Evolutionary conservation across 2,329 filamentous ascomycete species (phyloP).

Genomic region (Plenodomus biglobosus): DNA sequence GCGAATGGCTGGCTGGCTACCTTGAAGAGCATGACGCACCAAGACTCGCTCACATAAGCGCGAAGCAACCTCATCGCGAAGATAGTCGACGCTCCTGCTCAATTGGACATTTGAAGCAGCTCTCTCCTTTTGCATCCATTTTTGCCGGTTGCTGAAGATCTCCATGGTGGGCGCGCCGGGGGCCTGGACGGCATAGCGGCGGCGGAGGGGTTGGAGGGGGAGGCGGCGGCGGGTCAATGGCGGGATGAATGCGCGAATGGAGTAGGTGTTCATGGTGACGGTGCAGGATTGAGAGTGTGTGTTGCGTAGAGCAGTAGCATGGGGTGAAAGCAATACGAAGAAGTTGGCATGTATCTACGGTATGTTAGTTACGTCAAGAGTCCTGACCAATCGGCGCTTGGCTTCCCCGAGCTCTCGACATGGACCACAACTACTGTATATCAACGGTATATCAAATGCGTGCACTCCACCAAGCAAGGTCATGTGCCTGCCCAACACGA

Average conservation of each 20-base stretch:
- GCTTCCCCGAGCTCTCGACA: constrained; percentile 3
- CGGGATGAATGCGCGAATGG: constrained; percentile 41
- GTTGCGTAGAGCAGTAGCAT: too few relatives aligned
- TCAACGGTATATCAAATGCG: too few relatives aligned
- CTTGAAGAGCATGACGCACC: constrained; percentile 53
- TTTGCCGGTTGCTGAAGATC: constrained; percentile 85
- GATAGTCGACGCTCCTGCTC: constrained; percentile 83
- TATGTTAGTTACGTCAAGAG: neutral
- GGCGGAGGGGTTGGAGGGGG: constrained; percentile 26
- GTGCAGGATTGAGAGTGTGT: too few relatives aligned
- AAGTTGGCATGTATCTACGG: neutral
- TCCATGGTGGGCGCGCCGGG: constrained; percentile 77
- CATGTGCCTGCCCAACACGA: too few relatives aligned
- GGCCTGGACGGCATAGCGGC: constrained; percentile 75
- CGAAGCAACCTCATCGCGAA: constrained; percentile 87
- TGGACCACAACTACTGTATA: too few relatives aligned
- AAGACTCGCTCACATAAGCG: constrained; percentile 83
- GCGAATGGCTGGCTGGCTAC: too few relatives aligned
- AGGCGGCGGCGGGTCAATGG: constrained; percentile 23
- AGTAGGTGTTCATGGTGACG: constrained; percentile 32
- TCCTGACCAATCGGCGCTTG: constrained; percentile 2
- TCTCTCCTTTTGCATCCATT: constrained; percentile 90
- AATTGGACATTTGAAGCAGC: constrained; percentile 69
- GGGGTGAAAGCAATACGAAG: neutral
- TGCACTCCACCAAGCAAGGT: too few relatives aligned